phyloP scores from a whole-genome alignment of 495 filamentous ascomycete species.

The Schizothecium vesticola region DNA sequence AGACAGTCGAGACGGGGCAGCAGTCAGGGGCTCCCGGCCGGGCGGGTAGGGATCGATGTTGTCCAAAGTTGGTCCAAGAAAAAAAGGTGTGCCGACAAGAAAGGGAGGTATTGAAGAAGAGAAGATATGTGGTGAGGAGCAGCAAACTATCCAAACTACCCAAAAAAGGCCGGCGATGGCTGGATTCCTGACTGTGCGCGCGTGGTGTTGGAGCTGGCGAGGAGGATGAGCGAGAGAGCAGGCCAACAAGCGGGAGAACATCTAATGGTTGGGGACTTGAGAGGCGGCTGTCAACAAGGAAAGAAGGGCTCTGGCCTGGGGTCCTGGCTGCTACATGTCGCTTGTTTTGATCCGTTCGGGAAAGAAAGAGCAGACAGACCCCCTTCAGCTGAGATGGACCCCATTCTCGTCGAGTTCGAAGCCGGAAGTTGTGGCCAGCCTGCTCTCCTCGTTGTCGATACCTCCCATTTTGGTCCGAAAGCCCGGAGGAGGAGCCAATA shows the following conservation, averaged over 20 bases:
- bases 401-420: background rate
- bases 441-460: background rate
- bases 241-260: background rate
- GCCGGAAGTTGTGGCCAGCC: background rate
- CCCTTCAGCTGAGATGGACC: background rate
- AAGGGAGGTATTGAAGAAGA: background rate
- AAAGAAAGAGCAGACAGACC: background rate
- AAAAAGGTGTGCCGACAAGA: slow-evolving; percentile 18
- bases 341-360: background rate
- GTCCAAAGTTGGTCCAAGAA: slow-evolving; percentile 9
- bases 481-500: background rate
- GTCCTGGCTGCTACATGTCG: background rate
- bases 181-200: slow-evolving; percentile 10
- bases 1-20: background rate
- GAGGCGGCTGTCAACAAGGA: background rate
- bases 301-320: background rate
- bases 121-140: slow-evolving; percentile 25
- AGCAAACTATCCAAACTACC: slow-evolving; percentile 23
- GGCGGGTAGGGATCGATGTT: slow-evolving; percentile 1
- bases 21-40: background rate
- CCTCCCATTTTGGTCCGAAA: background rate
- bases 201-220: slow-evolving; percentile 3
- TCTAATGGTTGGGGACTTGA: background rate
- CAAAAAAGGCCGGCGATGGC: slow-evolving; percentile 24
- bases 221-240: background rate